Evolutionary conservation across 306 rosid genomes (phyloP).

Genomic region (Macrotyloma uniflorum): DNA sequence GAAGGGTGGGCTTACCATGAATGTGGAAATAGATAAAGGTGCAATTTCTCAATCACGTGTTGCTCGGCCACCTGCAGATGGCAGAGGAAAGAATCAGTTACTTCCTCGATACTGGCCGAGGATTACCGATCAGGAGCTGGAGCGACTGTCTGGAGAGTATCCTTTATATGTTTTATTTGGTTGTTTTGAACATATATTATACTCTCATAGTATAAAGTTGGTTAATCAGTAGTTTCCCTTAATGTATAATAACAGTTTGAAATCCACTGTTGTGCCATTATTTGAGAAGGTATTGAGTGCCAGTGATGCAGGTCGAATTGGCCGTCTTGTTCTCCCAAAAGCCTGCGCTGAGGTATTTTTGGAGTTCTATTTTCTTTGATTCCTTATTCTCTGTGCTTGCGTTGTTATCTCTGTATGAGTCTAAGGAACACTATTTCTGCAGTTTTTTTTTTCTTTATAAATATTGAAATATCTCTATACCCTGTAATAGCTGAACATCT

Average conservation of each 20-base stretch:
- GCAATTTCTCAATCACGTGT: conserved; percentile 55
- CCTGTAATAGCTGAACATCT: conserved; percentile 27
- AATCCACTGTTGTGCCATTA: conserved; percentile 88
- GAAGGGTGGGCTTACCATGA: conserved; percentile 50
- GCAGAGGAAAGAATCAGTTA: conserved; percentile 88
- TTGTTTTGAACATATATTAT: conserved; percentile 22
- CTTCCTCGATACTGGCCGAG: conserved; percentile 99
- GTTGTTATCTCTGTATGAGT: conserved; percentile 4
- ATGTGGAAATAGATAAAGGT: conserved; percentile 59
- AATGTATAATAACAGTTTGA: conserved; percentile 67
- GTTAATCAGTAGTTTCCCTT: conserved; percentile 54
- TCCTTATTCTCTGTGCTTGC: conserved; percentile 11
- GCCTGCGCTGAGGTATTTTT: conserved; percentile 95
- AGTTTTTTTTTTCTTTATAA: neutral
- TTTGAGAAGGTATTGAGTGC: conserved; percentile 98
- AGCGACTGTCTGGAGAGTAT: conserved; percentile 95
- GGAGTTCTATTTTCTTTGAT: conserved; percentile 16
- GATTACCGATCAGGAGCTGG: conserved; percentile 92
- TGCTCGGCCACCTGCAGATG: conserved; percentile 95
- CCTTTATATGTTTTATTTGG: conserved; percentile 47
- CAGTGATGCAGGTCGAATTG: conserved; percentile 99
- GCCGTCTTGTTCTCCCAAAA: conserved; percentile 98
- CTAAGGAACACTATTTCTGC: neutral
- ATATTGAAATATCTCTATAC: conserved; percentile 7
- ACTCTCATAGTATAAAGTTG: neutral